Evolutionary conservation across 257 asterid genomes (phyloP).

Genomic region (Fraxinus americana): DNA sequence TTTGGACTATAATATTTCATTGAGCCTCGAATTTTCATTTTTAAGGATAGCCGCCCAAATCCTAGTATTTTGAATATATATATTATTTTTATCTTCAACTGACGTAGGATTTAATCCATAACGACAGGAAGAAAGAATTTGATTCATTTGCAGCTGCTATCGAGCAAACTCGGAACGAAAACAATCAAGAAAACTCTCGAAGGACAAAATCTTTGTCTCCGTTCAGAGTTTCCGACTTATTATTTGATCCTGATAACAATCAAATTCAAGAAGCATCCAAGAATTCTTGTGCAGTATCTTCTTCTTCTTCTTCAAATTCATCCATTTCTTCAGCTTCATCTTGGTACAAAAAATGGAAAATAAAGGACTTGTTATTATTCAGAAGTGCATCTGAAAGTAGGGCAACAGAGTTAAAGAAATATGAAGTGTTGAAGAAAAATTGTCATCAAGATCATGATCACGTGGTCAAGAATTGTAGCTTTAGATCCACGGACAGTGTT

Average conservation of each 20-base stretch:
- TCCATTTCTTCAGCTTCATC: conserved; percentile 32
- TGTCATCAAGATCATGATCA: conserved; percentile 24
- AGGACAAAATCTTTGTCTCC: conserved; percentile 77
- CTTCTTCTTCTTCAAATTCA: background rate
- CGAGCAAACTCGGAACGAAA: conserved; percentile 42
- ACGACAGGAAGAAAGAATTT: conserved; percentile 29
- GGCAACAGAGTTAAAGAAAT: conserved; percentile 49
- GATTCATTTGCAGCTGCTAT: conserved; percentile 75
- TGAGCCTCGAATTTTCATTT: background rate
- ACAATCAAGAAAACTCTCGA: background rate
- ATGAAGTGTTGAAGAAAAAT: conserved; percentile 39
- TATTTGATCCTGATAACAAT: conserved; percentile 43
- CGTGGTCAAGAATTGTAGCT: conserved; percentile 49
- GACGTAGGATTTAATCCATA: background rate
- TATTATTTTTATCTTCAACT: background rate
- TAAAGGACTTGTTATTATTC: conserved; percentile 79
- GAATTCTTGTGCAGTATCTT: background rate
- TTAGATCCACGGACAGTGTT: conserved; percentile 63
- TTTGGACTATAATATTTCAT: no score
- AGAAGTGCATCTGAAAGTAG: conserved; percentile 91
- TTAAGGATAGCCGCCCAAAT: background rate
- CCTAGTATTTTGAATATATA: no score
- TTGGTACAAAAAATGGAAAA: conserved; percentile 79
- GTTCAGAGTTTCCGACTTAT: conserved; percentile 59
- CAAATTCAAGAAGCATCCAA: conserved; percentile 24